Evolutionary conservation across 768 basidiomycete species (phyloP), one percentile per base, ranked within the genome.

Genomic region (Suillus variegatus): DNA sequence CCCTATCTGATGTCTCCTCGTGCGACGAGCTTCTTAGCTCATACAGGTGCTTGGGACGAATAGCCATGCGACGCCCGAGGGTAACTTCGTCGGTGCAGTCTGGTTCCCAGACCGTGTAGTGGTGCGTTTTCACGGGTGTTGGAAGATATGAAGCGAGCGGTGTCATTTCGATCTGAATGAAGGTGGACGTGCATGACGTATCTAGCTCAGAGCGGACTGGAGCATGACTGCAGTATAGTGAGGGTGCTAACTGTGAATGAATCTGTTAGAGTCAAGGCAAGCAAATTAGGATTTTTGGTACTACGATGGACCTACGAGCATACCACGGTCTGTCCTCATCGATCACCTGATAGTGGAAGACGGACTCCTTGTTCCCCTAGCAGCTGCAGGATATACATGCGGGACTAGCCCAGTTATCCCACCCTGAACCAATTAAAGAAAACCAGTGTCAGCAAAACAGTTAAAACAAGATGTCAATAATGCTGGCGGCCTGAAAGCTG

Each of bases 51-150:
- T 74, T 68, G 4, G 77, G 68, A 43, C 90, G 80, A 6, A 90
- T 86, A 2, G 82, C 79, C 66, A 89, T 76, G 40, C 90, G 82
- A n/a, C 83, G 82, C 25, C 80, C 80, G 51, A 86, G 82, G 4
- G 86, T 84, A 4, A 82, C 88, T 60, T 81, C 80, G 62, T 88
- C 86, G 14, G 84, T 84, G 69, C 81, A 84, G 72, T 92, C 90
- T 3, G 89, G 89, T 2, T 89, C 88, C 69, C 85, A 90, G 38
- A 92, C 85, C 62, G 89, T 68, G 73, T 69, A 76, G 2, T 70
- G 43, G 1, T 60, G 68, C n/a, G n/a, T n/a, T n/a, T n/a, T n/a
- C n/a, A n/a, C n/a, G n/a, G 25, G 12, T 25, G 22, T 28, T 16
- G 38, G 41, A 44, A 20, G 38, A 40, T 25, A 58, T 40, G 56